These are phyloP conservation scores for Nothophytophthora sp. DNA, from an alignment of 352 stramenopile species.

Conservation along the genomic window DNA sequence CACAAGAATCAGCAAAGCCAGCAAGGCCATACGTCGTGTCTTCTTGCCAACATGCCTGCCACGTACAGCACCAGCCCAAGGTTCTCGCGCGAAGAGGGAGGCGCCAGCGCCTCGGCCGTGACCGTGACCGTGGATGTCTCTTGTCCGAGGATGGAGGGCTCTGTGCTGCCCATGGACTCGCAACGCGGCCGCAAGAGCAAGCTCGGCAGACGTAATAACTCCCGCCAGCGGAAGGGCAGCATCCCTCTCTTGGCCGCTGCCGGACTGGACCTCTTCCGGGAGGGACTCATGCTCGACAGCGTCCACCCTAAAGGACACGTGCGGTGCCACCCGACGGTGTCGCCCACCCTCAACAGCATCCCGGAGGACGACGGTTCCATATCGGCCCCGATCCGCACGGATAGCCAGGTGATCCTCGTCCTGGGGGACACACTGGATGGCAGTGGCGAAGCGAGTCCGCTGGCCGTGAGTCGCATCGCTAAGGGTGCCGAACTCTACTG, in stretches of 20 bases:
- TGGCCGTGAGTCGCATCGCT: conserved; percentile 37
- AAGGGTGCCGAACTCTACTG: conserved; percentile 60
- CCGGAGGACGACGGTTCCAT: conserved; percentile 39
- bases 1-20: neutral
- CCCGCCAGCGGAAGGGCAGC: neutral
- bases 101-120: neutral
- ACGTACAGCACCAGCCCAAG: neutral
- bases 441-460: conserved; percentile 25
- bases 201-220: neutral
- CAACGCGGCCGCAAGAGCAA: conserved; percentile 17
- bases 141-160: conserved; percentile 37
- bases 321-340: conserved; percentile 44
- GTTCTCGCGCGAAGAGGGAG: no score
- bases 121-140: conserved; percentile 12
- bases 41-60: conserved; percentile 3
- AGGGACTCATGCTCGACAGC: conserved; percentile 54
- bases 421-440: conserved; percentile 29
- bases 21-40: neutral
- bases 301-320: conserved; percentile 34
- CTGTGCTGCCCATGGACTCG: conserved; percentile 53
- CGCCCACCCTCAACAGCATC: conserved; percentile 56
- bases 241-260: conserved; percentile 49
- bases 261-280: conserved; percentile 62
- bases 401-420: conserved; percentile 55
- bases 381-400: conserved; percentile 7